Conservation (phyloP, 495 filamentous ascomycete genomes). For the Pyronema domesticum region DNA sequence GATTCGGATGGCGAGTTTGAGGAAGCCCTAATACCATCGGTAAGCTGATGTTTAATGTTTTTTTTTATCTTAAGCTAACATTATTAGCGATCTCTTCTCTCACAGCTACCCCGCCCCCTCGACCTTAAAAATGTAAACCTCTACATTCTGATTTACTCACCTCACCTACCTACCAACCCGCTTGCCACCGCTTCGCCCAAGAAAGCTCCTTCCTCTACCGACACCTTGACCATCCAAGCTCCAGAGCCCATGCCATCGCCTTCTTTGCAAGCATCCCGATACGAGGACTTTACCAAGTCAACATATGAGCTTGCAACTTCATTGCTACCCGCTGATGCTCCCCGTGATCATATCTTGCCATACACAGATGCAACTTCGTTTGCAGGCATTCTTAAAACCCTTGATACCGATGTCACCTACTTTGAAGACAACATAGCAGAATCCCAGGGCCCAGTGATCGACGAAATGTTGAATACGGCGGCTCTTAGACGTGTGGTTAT, state of each 20-base stretch:
- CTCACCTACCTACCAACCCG: constrained; percentile 3
- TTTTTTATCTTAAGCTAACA: not conserved
- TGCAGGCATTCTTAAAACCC: constrained; percentile 8
- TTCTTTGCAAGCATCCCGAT: not conserved
- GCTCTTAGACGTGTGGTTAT: constrained; percentile 15
- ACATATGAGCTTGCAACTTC: constrained; percentile 7
- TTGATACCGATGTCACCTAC: constrained; percentile 17
- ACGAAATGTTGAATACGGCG: constrained; percentile 6
- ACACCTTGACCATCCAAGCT: not conserved
- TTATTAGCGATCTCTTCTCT: constrained; percentile 13
- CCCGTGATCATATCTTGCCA: constrained; percentile 17
- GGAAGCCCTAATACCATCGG: constrained; percentile 13
- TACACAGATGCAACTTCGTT: constrained; percentile 8
- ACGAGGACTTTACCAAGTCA: constrained; percentile 1
- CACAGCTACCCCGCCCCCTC: constrained; percentile 13
- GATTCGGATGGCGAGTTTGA: constrained; percentile 18
- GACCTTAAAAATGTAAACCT: constrained; percentile 9
- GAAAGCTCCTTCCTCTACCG: not conserved
- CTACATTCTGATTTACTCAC: constrained; percentile 19
- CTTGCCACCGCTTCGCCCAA: not conserved
- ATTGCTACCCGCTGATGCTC: constrained; percentile 7
- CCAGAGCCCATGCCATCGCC: constrained; percentile 1
- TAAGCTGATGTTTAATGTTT: constrained; percentile 3
- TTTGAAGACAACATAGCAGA: constrained; percentile 16
- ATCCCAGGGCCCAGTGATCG: constrained; percentile 8